Percentiles rank a stretch among this genome's conserved stretches.
phyloP scores from a whole-genome alignment of 75 land plant species.

The Pinus albicaulis region DNA sequence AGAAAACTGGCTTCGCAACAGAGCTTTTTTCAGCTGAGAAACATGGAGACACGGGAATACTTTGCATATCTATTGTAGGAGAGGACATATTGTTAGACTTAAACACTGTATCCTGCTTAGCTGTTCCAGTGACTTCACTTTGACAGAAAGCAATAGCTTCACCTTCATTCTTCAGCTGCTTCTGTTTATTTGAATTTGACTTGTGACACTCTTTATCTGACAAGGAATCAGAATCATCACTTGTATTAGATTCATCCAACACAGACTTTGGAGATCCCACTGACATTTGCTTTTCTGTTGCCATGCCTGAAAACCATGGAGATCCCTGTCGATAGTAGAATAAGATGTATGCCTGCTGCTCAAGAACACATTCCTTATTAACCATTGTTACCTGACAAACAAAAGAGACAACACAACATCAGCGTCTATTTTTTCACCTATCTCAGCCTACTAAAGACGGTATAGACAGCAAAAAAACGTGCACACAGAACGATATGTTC shows the following conservation, averaged over 20 bases:
- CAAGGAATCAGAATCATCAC: slow-evolving; percentile 6
- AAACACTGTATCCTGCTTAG: background rate
- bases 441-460: background rate
- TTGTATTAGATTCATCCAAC: slow-evolving; percentile 18
- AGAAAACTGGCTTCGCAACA: too few species aligned
- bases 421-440: background rate
- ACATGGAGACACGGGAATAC: background rate
- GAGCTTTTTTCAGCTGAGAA: background rate
- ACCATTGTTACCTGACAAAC: slow-evolving; percentile 51
- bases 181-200: background rate
- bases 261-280: slow-evolving; percentile 39
- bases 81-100: background rate
- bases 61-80: background rate
- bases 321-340: slow-evolving; percentile 59
- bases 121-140: background rate
- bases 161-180: background rate
- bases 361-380: slow-evolving; percentile 38
- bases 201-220: slow-evolving; percentile 4
- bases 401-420: background rate
- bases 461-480: too few species aligned
- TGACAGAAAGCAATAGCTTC: background rate
- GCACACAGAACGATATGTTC: too few species aligned
- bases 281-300: slow-evolving; percentile 1
- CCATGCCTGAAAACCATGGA: slow-evolving; percentile 38
- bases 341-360: slow-evolving; percentile 72